These are phyloP conservation scores for Heritiera fomes DNA, from an alignment of 345 rosid genomes.

Conservation along the genomic window DNA sequence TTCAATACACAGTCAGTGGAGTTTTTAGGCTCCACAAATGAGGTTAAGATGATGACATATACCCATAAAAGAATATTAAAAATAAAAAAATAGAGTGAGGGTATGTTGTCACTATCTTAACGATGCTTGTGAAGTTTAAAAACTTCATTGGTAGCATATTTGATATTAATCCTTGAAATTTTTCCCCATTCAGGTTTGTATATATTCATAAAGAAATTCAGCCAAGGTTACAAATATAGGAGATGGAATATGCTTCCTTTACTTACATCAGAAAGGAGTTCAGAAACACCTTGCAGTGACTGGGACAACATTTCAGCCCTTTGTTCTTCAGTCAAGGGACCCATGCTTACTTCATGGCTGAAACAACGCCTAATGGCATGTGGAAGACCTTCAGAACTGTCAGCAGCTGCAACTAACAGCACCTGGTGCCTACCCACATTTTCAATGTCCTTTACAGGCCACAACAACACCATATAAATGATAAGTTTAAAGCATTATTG, in stretches of 20 bases:
- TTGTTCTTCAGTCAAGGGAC: constrained; percentile 77
- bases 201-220: not conserved
- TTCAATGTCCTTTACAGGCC: constrained; percentile 38
- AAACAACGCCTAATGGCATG: constrained; percentile 90
- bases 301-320: constrained; percentile 72
- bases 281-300: constrained; percentile 67
- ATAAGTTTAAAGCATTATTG: constrained; percentile 12
- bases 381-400: constrained; percentile 82
- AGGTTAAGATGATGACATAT: too few relatives aligned
- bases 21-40: too few relatives aligned
- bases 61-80: too few relatives aligned
- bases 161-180: too few relatives aligned
- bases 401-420: constrained; percentile 81
- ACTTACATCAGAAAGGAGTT: constrained; percentile 66
- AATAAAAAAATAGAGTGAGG: too few relatives aligned
- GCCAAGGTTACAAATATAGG: constrained; percentile 12
- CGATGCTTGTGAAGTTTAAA: too few relatives aligned
- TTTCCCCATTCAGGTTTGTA: too few relatives aligned
- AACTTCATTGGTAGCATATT: too few relatives aligned
- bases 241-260: constrained; percentile 10
- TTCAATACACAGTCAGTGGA: too few relatives aligned
- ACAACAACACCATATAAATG: constrained; percentile 32
- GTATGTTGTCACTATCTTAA: too few relatives aligned
- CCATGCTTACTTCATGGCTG: constrained; percentile 88
- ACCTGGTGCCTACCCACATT: constrained; percentile 52